Evolutionary conservation across 306 rosid species (phyloP).

Genomic region (Cyamopsis tetragonoloba): DNA sequence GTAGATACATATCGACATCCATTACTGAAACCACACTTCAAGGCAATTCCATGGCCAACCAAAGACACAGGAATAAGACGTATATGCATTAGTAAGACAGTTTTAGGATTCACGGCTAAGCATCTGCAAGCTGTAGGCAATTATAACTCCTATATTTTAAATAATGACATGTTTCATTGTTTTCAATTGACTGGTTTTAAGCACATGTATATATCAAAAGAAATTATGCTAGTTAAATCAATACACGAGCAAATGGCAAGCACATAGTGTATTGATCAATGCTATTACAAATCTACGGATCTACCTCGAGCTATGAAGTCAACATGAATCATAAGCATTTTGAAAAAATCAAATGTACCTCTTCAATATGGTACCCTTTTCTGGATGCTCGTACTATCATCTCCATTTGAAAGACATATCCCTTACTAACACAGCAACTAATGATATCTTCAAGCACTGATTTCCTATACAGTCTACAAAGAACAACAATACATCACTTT

Average conservation of each 20-base stretch:
- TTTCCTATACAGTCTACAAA: slow-evolving; percentile 77
- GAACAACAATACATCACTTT: slow-evolving; percentile 19
- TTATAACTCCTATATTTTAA: neutral
- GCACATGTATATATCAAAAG: neutral
- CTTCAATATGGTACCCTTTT: slow-evolving; percentile 85
- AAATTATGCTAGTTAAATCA: neutral
- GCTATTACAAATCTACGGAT: neutral
- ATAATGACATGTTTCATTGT: neutral
- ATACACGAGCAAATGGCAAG: neutral
- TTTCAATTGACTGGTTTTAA: neutral
- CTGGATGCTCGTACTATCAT: slow-evolving; percentile 97
- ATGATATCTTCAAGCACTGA: slow-evolving; percentile 90
- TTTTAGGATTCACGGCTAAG: neutral
- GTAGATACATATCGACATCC: neutral
- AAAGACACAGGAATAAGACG: neutral
- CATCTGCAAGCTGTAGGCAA: slow-evolving; percentile 3
- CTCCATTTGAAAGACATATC: slow-evolving; percentile 98
- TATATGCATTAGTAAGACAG: slow-evolving; percentile 13
- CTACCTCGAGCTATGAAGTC: neutral
- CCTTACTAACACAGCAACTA: slow-evolving; percentile 87
- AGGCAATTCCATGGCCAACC: neutral
- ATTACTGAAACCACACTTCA: neutral
- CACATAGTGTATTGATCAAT: neutral
- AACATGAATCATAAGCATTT: slow-evolving; percentile 15
- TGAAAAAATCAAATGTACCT: slow-evolving; percentile 45